These are phyloP conservation scores for Ceratocystis lukuohia DNA, from an alignment of 2,329 filamentous ascomycete species.

Conservation along the genomic window DNA sequence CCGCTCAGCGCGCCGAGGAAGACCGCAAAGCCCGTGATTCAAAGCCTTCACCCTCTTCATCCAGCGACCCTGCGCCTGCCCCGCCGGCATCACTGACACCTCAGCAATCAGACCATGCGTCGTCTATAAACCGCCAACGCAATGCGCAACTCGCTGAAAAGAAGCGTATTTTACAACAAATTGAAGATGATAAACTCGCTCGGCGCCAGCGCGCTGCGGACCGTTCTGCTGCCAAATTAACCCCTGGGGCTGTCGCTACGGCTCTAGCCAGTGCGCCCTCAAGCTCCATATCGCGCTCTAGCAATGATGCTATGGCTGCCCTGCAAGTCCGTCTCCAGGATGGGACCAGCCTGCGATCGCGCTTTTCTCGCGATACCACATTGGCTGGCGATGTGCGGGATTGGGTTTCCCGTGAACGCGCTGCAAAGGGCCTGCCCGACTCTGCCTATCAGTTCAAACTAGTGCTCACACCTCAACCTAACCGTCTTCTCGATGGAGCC, in stretches of 20 bases:
- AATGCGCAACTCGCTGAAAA: slow-evolving; percentile 45
- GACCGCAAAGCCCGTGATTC: slow-evolving; percentile 23
- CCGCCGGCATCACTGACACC: slow-evolving; percentile 19
- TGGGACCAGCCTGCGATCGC: slow-evolving; percentile 61
- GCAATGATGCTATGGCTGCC: slow-evolving; percentile 30
- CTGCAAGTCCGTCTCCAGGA: slow-evolving; percentile 75
- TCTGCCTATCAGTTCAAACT: slow-evolving; percentile 63
- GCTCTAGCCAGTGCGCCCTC: slow-evolving; percentile 26
- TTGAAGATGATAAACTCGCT: slow-evolving; percentile 62
- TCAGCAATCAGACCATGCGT: slow-evolving; percentile 34
- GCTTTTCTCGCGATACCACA: slow-evolving; percentile 51
- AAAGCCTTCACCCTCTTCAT: slow-evolving; percentile 25
- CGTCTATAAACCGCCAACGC: slow-evolving; percentile 48
- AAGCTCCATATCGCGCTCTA: slow-evolving; percentile 25
- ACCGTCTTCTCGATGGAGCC: slow-evolving; percentile 55
- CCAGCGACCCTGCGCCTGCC: slow-evolving; percentile 22
- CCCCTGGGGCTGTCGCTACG: slow-evolving; percentile 25
- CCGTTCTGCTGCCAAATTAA: slow-evolving; percentile 23
- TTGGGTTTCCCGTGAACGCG: slow-evolving; percentile 59
- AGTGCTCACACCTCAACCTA: slow-evolving; percentile 65
- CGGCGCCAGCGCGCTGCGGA: slow-evolving; percentile 39
- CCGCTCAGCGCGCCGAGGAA: slow-evolving; percentile 27
- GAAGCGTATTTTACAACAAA: slow-evolving; percentile 56
- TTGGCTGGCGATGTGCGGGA: slow-evolving; percentile 53
- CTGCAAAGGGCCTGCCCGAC: slow-evolving; percentile 39